phyloP scores from a whole-genome alignment of 352 stramenopile species.

The Globisporangium polare region DNA sequence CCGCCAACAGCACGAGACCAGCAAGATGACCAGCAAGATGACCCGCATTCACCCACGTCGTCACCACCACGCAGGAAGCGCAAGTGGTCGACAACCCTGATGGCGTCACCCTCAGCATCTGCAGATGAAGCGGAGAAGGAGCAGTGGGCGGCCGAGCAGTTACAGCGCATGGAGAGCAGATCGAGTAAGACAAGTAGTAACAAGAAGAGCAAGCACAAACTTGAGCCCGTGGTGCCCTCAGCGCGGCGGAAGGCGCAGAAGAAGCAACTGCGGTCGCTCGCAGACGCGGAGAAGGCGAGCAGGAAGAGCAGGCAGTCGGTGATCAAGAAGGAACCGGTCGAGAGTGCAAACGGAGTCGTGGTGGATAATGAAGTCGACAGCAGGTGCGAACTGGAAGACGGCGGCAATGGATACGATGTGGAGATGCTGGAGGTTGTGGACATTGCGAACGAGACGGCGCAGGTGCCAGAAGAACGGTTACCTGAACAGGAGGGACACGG shows the following conservation, averaged over 20 bases:
- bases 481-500: neutral
- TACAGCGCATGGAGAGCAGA: neutral
- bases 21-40: neutral
- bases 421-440: neutral
- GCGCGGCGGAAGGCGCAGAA: conserved; percentile 44
- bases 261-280: conserved; percentile 26
- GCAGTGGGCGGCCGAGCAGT: conserved; percentile 1
- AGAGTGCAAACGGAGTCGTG: neutral
- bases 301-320: neutral
- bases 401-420: neutral
- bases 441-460: neutral
- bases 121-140: conserved; percentile 6
- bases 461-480: conserved; percentile 8
- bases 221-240: conserved; percentile 40
- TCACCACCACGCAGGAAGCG: conserved; percentile 37
- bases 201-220: conserved; percentile 29
- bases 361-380: neutral
- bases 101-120: conserved; percentile 13
- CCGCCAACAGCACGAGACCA: neutral
- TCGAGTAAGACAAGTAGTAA: neutral
- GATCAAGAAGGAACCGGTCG: conserved; percentile 3
- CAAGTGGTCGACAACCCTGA: conserved; percentile 72
- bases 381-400: neutral
- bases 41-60: conserved; percentile 9
- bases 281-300: conserved; percentile 13